A percentile compares a stretch with the other conserved stretches of the same genome.
phyloP scores from a whole-genome alignment of 495 filamentous ascomycete species.

The Neurospora sublineolata region DNA sequence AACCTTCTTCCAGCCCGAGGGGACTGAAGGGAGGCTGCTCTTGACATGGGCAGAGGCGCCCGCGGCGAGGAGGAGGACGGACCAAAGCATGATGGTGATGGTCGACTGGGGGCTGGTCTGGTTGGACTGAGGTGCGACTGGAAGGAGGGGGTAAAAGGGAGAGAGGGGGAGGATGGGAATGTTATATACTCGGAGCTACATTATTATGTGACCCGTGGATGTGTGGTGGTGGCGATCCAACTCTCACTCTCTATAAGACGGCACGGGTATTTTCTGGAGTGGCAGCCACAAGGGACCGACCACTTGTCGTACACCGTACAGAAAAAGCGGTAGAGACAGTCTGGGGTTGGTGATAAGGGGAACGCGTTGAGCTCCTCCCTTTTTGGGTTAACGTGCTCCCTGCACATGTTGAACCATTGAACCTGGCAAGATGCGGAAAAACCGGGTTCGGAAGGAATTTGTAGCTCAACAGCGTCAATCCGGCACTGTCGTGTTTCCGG shows the following conservation, averaged over 20 bases:
- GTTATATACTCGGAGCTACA: neutral
- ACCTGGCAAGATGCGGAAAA: neutral
- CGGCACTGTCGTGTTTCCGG: neutral
- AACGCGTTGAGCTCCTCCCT: neutral
- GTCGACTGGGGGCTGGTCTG: neutral
- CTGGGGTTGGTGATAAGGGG: neutral
- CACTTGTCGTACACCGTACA: neutral
- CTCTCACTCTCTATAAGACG: neutral
- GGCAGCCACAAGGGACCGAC: neutral
- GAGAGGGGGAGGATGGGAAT: neutral
- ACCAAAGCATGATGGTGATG: slow-evolving; percentile 15
- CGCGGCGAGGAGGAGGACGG: slow-evolving; percentile 25
- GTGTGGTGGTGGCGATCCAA: neutral
- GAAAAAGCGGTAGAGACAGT: neutral
- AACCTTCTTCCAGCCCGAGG: slow-evolving; percentile 34
- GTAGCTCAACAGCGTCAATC: neutral
- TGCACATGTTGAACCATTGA: neutral
- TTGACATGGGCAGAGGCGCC: slow-evolving; percentile 38
- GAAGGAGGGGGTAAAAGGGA: neutral
- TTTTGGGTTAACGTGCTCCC: neutral
- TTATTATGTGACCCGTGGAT: neutral
- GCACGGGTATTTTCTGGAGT: neutral
- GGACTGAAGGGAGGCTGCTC: slow-evolving; percentile 32
- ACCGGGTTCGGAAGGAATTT: neutral
- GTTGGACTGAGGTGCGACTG: neutral